phyloP scores from a whole-genome alignment of 352 stramenopile species.

The Phytophthora syringae region DNA sequence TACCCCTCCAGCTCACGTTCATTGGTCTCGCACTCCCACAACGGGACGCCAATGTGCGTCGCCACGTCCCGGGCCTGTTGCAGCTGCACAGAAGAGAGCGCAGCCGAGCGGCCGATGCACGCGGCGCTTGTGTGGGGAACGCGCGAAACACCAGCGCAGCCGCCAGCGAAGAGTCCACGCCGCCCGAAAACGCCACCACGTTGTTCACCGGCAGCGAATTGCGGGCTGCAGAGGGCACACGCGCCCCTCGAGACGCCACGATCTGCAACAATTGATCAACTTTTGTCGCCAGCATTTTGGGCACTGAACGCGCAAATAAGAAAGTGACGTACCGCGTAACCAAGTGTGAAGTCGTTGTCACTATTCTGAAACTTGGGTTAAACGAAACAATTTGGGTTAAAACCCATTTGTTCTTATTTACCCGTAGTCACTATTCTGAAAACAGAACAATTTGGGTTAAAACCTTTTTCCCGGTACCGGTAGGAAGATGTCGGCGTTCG shows the following conservation, averaged over 20 bases:
- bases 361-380: too few relatives aligned
- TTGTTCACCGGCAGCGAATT: slow-evolving; percentile 47
- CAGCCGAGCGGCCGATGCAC: slow-evolving; percentile 93
- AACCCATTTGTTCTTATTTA: too few relatives aligned
- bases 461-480: too few relatives aligned
- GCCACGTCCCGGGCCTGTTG: slow-evolving; percentile 89
- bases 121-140: slow-evolving; percentile 85
- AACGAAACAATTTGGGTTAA: too few relatives aligned
- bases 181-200: slow-evolving; percentile 93
- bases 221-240: background rate
- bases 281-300: slow-evolving; percentile 34
- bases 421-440: too few relatives aligned
- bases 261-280: slow-evolving; percentile 50
- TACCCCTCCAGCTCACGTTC: slow-evolving; percentile 91
- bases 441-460: too few relatives aligned
- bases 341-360: too few relatives aligned
- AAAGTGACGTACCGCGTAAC: background rate
- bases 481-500: slow-evolving; percentile 43
- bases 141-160: slow-evolving; percentile 90
- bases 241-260: slow-evolving; percentile 42
- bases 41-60: slow-evolving; percentile 84
- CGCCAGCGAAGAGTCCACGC: slow-evolving; percentile 96
- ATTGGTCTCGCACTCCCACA: slow-evolving; percentile 88
- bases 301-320: background rate
- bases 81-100: slow-evolving; percentile 90